A percentile compares a stretch with the other conserved stretches of the same genome.
These are phyloP conservation scores for Fraxinus platypoda DNA, from an alignment of 305 asterid species.

Conservation along the genomic window DNA sequence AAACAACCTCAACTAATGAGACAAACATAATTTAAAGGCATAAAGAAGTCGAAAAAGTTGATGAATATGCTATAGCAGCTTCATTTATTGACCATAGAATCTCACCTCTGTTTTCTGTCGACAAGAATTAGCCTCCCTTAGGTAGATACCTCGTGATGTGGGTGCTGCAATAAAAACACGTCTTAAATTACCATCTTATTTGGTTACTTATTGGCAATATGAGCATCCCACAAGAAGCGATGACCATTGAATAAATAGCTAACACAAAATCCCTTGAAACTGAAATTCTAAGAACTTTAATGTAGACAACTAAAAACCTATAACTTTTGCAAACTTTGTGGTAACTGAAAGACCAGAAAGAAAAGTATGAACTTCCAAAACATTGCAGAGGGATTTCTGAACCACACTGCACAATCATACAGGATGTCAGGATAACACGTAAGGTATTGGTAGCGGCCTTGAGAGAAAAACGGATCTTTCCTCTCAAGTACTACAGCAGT, in stretches of 20 bases:
- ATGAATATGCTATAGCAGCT: constrained; percentile 2
- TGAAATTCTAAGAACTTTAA: constrained; percentile 9
- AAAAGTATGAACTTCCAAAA: background rate
- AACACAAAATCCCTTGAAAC: constrained; percentile 1
- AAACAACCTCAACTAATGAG: constrained; percentile 12
- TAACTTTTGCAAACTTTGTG: background rate
- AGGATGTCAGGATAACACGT: background rate
- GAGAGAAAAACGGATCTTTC: background rate
- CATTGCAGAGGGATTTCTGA: background rate
- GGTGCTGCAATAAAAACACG: constrained; percentile 57
- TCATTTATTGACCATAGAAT: constrained; percentile 1
- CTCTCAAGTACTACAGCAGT: background rate
- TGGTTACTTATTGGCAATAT: constrained; percentile 18
- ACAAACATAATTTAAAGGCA: constrained; percentile 8
- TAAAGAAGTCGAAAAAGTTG: constrained; percentile 13
- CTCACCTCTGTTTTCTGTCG: constrained; percentile 78
- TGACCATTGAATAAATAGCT: background rate
- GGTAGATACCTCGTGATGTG: constrained; percentile 84
- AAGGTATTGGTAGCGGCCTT: background rate
- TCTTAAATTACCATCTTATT: constrained; percentile 20
- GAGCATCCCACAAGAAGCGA: constrained; percentile 21
- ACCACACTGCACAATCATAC: background rate
- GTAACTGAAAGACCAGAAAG: background rate
- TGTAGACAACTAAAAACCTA: background rate
- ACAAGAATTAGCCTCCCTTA: constrained; percentile 76